These are phyloP conservation scores for Prunus kanzakura DNA, from an alignment of 306 rosid genomes.

Conservation along the genomic window DNA sequence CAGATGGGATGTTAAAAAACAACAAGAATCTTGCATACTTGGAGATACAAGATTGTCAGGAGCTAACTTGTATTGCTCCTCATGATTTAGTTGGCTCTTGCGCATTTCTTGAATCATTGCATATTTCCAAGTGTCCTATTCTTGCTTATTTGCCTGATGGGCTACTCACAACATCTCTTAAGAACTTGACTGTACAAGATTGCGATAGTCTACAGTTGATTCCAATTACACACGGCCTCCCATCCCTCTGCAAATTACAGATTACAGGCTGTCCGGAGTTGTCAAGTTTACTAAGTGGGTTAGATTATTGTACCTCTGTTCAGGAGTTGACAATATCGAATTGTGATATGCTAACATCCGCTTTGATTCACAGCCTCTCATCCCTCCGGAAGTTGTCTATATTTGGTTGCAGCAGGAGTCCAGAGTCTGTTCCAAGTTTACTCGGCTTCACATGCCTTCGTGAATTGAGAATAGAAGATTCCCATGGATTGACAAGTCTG, in stretches of 20 bases:
- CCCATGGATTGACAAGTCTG: neutral
- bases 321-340: neutral
- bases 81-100: neutral
- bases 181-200: fast-evolving
- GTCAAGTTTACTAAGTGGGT: neutral
- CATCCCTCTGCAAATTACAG: neutral
- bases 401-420: neutral
- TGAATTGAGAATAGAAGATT: too few relatives aligned
- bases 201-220: neutral
- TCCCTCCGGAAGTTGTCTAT: neutral
- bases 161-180: neutral
- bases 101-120: neutral
- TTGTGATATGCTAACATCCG: too few relatives aligned
- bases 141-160: neutral
- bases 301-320: neutral
- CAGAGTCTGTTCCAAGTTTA: neutral
- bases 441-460: too few relatives aligned
- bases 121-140: fast-evolving
- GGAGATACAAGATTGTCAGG: neutral
- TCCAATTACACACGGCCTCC: neutral
- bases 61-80: neutral
- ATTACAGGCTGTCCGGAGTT: fast-evolving
- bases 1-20: neutral
- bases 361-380: too few relatives aligned
- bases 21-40: neutral